A percentile compares a stretch with the other conserved stretches of the same genome.
Conservation (phyloP, 1,284 basidiomycete species). For the Farysia itapuensis region DNA sequence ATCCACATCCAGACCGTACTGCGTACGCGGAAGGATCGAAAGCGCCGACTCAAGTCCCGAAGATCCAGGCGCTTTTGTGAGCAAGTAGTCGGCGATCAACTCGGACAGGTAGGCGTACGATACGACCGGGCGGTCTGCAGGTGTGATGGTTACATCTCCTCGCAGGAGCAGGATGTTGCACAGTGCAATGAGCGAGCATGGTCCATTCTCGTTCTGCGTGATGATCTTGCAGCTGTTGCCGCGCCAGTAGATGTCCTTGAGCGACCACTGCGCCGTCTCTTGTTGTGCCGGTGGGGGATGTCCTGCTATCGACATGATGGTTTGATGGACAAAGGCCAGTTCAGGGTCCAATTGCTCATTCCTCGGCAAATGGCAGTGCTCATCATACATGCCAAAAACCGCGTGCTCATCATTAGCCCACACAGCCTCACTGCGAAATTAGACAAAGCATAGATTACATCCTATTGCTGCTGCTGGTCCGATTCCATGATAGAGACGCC, state of each 20-base stretch:
- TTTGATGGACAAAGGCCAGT: no score
- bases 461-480: conserved; percentile 1
- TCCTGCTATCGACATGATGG: no score
- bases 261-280: conserved; percentile 50
- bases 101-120: conserved; percentile 81
- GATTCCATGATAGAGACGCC: conserved; percentile 33
- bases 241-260: conserved; percentile 47
- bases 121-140: conserved; percentile 68
- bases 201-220: conserved; percentile 65
- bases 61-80: conserved; percentile 61
- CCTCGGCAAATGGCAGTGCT: no score
- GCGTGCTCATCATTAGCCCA: no score
- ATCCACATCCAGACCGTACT: conserved; percentile 65
- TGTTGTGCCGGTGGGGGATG: no score
- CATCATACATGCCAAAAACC: no score
- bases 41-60: conserved; percentile 68
- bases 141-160: conserved; percentile 60
- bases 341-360: no score
- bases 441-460: no score
- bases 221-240: conserved; percentile 44
- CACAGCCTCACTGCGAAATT: no score
- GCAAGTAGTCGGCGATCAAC: conserved; percentile 78
- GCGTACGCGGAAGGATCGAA: conserved; percentile 76
- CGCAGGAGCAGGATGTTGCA: conserved; percentile 52
- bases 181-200: conserved; percentile 86